Evolutionary conservation across 2,329 filamentous ascomycete genomes (phyloP), one percentile per base, ranked within the genome.

Genomic region (Pseudocercospora musae): DNA sequence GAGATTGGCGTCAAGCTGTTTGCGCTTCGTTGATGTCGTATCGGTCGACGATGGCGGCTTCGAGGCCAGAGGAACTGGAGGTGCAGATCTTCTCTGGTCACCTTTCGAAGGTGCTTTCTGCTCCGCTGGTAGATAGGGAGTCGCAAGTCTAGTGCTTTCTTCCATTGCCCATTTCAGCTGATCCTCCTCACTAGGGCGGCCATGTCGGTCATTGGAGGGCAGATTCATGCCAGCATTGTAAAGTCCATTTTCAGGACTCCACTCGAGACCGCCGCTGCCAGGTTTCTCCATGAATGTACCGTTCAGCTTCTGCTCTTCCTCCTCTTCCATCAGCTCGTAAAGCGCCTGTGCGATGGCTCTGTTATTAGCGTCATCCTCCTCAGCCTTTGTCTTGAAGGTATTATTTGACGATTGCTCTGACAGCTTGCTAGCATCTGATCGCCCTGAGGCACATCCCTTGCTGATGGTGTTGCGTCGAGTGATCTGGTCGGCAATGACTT

Each of bases 351-450:
- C 87, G 64, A 96, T 96, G 4, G 93, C 93, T 23, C 85, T 83
- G 60, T 96, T 91, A 70, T 96, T 96, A 3, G 92, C 93, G 69
- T 92, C 89, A 59, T 96, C 92, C 74, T 96, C 90, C 68, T 96
- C 91, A 0, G 91, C 92, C 71, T 90, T 85, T 0, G 92, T 97
- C 63, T 84, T 85, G 78, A 96, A 94, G 0, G 92, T 91, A 67
- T 89, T 89, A 60, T 81, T 81, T 5, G 86, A 86, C 40, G 88
- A 89, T 62, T 90, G 84, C 15, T 87, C 83, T 3, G 83, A 82
- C 20, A 93, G 85, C 71, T 88, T 85, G n/a, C 81, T 79, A 50
- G 88, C 87, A 64, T 86, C 85, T 52, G 85, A 84, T 37, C 84
- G 87, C 11, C 86, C 87, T 61, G 88, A 92, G 25, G 86, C 92